Percentiles rank a stretch among this genome's conserved stretches.
These are phyloP conservation scores for Plantago major DNA, from an alignment of 257 asterid species.

Conservation along the genomic window DNA sequence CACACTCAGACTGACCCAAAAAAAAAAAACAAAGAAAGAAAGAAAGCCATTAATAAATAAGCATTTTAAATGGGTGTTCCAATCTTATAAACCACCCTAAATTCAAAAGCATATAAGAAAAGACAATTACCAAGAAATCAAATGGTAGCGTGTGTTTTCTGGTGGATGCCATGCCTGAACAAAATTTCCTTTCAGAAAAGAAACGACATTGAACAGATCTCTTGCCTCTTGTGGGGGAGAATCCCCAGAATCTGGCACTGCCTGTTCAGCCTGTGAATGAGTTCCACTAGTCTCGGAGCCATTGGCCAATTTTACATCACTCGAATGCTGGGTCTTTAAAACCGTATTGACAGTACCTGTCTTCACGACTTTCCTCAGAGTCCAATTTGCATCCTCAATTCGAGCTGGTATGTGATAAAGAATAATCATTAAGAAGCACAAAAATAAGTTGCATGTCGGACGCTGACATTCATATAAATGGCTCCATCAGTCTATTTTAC, in stretches of 20 bases:
- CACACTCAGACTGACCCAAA: slow-evolving; percentile 81
- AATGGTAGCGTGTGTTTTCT: slow-evolving; percentile 39
- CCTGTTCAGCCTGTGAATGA: slow-evolving; percentile 23
- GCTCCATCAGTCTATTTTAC: too few relatives aligned
- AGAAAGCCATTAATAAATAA: neutral
- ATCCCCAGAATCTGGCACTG: slow-evolving; percentile 17
- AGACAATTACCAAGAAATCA: slow-evolving; percentile 66
- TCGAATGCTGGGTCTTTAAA: slow-evolving; percentile 22
- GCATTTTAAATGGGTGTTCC: neutral
- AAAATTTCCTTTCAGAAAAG: slow-evolving; percentile 78
- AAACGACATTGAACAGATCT: slow-evolving; percentile 50
- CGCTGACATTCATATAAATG: neutral
- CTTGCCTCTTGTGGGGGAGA: slow-evolving; percentile 27
- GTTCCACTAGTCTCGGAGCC: slow-evolving; percentile 24
- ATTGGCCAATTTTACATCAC: slow-evolving; percentile 25
- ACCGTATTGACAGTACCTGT: slow-evolving; percentile 19
- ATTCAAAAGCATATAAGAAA: slow-evolving; percentile 3
- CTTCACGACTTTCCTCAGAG: slow-evolving; percentile 50
- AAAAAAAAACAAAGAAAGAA: too few relatives aligned
- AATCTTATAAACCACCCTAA: slow-evolving; percentile 6
- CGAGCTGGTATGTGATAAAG: slow-evolving; percentile 56
- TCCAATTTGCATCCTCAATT: slow-evolving; percentile 76
- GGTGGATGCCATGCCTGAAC: slow-evolving; percentile 66
- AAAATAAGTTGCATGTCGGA: neutral
- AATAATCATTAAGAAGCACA: slow-evolving; percentile 15